Base-by-base conservation (phyloP, 352 stramenopile genomes). In the Peronospora farinosa region DNA sequence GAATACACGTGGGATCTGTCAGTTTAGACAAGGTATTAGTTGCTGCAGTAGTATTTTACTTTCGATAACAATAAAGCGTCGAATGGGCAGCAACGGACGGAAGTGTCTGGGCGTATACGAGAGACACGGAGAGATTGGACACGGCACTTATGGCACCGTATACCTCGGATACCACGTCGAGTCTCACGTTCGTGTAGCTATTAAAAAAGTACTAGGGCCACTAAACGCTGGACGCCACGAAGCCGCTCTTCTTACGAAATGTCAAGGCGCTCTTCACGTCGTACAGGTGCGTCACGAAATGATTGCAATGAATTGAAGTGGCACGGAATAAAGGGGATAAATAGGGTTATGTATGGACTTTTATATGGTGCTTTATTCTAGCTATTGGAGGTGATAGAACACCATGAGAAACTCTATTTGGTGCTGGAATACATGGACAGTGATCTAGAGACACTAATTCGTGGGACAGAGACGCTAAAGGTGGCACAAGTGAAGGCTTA, bases 371-470 rank as follows among this genome's bases (percentile, higher is more conserved):
- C 10, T 15, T 37, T 23, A 46, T 40, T 48, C 16, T 57, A 88
- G 75, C 47, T 89, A 5, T 27, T 85, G 12, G 78, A 87, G 28
- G 60, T 63, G 12, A 69, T 89, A 38, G 69, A 76, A 28, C 63
- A 58, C 27, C 67, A 82, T 61, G 73, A 67, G 41, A 89, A 86
- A 52, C 47, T 87, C 28, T 86, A 82, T 17, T 35, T 92, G 49
- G 63, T 92, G 16, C 48, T 89, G 12, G 81, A 92, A 48, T 85
- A 74, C 50, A 88, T 92, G 79, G 73, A 86, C 42, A 82, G 71
- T 54, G 81, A 92, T 48, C 54, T 92, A 15, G 78, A 92, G 57
- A 71, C 60, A 12, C 47, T 87, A 2, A 58, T 92, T 39, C 17
- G 63, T 36, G 53, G 54, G 0, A 57, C 66, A 0, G 74, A 69